These are phyloP conservation scores for Macrophomina phaseolina DNA, from an alignment of 2,329 filamentous ascomycete species.

Conservation along the genomic window DNA sequence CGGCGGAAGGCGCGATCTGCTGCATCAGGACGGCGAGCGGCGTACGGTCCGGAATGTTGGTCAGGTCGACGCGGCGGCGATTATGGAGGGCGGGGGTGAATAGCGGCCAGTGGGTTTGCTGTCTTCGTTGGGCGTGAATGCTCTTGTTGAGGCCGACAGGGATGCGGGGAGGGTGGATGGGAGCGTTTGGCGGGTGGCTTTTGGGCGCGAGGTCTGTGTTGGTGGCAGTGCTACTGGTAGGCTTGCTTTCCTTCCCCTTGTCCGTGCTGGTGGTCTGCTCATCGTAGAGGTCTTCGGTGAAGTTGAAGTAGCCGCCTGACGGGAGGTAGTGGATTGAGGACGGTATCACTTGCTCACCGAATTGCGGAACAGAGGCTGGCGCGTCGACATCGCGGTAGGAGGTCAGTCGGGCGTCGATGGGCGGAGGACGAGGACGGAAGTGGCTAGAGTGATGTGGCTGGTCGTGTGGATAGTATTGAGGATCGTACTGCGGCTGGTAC, in stretches of 20 bases:
- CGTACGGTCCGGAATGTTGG: not conserved
- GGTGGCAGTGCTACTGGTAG: not conserved
- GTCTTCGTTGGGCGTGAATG: not conserved
- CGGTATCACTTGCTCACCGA: not conserved
- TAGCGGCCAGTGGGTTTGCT: slow-evolving; percentile 1
- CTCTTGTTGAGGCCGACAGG: not conserved
- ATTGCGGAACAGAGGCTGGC: not conserved
- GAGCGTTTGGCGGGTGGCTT: not conserved
- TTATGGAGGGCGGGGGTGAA: not conserved
- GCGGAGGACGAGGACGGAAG: not conserved
- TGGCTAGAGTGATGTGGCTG: not conserved
- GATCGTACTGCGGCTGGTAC: not conserved
- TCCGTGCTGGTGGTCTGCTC: not conserved
- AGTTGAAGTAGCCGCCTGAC: not conserved
- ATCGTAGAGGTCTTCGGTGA: slow-evolving; percentile 12
- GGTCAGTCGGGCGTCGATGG: not conserved
- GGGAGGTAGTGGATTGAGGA: not conserved
- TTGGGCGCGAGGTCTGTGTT: not conserved
- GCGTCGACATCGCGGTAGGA: slow-evolving; percentile 7
- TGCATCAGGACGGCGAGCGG: not conserved
- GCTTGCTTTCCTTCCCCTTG: not conserved
- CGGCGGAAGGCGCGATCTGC: not conserved
- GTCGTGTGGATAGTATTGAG: not conserved
- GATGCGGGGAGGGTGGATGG: not conserved
- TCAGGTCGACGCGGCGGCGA: slow-evolving; percentile 9